A percentile compares a stretch with the other conserved stretches of the same genome.
These are phyloP conservation scores for Pseudomassariella vexata DNA, from an alignment of 2,329 filamentous ascomycete genomes.

Conservation along the genomic window DNA sequence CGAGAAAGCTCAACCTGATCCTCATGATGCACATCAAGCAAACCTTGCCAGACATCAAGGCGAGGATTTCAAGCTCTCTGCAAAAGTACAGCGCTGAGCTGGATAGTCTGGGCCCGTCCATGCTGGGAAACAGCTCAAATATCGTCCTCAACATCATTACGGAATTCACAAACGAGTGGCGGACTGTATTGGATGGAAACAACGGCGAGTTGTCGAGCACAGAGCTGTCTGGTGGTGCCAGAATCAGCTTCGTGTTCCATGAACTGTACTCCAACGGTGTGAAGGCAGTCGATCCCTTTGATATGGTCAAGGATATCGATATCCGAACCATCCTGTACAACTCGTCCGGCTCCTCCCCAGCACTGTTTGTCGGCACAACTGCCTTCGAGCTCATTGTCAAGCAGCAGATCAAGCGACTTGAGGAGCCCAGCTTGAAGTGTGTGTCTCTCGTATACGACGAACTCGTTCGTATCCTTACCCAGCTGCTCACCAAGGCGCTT, in stretches of 20 bases:
- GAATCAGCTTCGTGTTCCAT: slow-evolving; percentile 99
- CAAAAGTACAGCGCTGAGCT: slow-evolving; percentile 88
- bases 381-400: slow-evolving; percentile 99
- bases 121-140: slow-evolving; percentile 93
- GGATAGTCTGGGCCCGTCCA: slow-evolving; percentile 77
- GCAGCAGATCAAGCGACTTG: slow-evolving; percentile 93
- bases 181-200: slow-evolving; percentile 92
- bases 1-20: slow-evolving; percentile 94
- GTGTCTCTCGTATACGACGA: slow-evolving; percentile 97
- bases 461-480: slow-evolving; percentile 87
- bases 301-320: slow-evolving; percentile 94
- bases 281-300: slow-evolving; percentile 96
- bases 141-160: slow-evolving; percentile 98
- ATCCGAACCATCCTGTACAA: slow-evolving; percentile 97
- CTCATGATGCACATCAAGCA: slow-evolving; percentile 99
- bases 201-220: slow-evolving; percentile 92
- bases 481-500: slow-evolving; percentile 80
- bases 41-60: slow-evolving; percentile 97
- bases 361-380: slow-evolving; percentile 92
- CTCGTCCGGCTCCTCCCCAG: slow-evolving; percentile 95
- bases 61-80: slow-evolving; percentile 86
- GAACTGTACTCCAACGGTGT: slow-evolving; percentile 96
- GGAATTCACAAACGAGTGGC: slow-evolving; percentile 96
- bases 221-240: slow-evolving; percentile 90
- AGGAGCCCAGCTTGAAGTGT: slow-evolving; percentile 96